These are phyloP conservation scores for Pestalotiopsis sp. DNA, from an alignment of 2,329 filamentous ascomycete species.

Conservation along the genomic window DNA sequence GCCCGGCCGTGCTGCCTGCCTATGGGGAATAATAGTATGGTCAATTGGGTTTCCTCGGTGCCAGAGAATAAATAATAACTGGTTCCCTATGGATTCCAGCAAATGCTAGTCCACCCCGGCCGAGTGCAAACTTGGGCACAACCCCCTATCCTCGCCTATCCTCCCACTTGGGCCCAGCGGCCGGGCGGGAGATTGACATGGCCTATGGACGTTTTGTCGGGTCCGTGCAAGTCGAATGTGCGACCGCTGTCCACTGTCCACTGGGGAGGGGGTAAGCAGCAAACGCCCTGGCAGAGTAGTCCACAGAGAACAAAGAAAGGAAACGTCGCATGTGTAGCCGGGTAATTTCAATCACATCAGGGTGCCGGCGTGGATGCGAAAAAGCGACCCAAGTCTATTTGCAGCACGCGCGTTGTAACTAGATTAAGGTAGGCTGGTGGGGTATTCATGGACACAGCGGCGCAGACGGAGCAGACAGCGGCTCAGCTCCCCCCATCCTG, in stretches of 20 bases:
- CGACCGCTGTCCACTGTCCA: neutral
- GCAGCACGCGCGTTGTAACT: slow-evolving; percentile 10
- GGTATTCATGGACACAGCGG: neutral
- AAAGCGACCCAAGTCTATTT: slow-evolving; percentile 2
- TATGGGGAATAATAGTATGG: neutral
- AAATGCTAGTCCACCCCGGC: neutral
- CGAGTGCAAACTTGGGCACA: neutral
- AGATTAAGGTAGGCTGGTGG: neutral
- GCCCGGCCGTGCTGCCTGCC: neutral
- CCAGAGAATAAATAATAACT: neutral
- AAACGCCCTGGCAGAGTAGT: neutral
- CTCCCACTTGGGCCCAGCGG: neutral
- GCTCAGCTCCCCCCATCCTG: neutral
- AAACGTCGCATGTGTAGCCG: neutral
- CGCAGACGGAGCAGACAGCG: neutral
- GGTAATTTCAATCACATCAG: slow-evolving; percentile 1
- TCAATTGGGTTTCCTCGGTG: neutral
- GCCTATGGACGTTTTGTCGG: neutral
- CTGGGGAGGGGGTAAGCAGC: neutral
- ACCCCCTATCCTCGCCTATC: neutral
- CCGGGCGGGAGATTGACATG: neutral
- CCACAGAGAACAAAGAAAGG: no score
- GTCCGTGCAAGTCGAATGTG: neutral
- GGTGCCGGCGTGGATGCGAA: neutral
- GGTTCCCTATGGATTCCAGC: neutral